Evolutionary conservation across 345 rosid species (phyloP).

Genomic region (Salix dunnii): DNA sequence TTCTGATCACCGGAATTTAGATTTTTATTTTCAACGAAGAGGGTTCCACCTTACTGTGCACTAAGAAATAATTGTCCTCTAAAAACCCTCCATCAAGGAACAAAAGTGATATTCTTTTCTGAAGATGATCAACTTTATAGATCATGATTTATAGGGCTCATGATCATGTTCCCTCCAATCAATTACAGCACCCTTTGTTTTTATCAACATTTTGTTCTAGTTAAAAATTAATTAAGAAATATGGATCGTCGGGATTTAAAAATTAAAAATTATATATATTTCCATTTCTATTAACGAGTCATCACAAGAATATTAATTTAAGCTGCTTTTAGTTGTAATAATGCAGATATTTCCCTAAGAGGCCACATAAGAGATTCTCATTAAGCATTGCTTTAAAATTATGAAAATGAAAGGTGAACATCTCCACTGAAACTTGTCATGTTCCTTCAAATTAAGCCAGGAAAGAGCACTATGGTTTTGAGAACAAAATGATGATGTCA

Average conservation of each 20-base stretch:
- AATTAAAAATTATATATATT: too few species aligned
- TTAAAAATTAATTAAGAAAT: background rate
- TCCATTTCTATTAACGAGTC: background rate
- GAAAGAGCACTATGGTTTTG: background rate
- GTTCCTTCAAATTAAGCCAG: background rate
- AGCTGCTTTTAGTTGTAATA: background rate
- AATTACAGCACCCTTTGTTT: background rate
- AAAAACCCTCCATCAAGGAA: background rate
- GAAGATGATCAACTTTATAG: background rate
- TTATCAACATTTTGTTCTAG: background rate
- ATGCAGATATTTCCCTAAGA: background rate
- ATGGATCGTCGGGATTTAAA: too few species aligned
- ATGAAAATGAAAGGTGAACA: background rate
- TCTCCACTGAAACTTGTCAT: conserved; percentile 6
- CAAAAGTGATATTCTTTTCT: background rate
- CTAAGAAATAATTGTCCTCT: background rate
- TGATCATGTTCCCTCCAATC: background rate
- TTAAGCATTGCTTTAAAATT: background rate
- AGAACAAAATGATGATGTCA: background rate
- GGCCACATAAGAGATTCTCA: background rate
- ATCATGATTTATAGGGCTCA: background rate
- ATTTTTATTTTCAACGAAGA: background rate
- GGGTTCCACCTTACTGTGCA: background rate
- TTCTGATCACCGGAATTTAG: background rate
- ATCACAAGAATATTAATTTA: background rate